These are phyloP conservation scores for Daedaleopsis nitida DNA, from an alignment of 768 basidiomycete genomes.

Conservation along the genomic window DNA sequence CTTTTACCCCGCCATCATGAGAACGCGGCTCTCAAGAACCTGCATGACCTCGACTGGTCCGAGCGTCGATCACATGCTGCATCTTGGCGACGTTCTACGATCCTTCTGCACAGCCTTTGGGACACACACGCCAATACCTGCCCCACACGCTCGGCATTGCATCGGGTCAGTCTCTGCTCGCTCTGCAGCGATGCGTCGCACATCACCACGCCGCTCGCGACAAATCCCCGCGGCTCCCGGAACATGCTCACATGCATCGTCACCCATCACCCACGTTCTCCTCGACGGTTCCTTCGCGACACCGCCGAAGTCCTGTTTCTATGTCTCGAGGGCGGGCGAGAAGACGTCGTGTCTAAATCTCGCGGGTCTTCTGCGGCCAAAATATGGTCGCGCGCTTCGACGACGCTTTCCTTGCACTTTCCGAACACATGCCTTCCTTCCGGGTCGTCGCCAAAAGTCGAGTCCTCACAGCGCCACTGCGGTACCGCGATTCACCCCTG, in stretches of 20 bases:
- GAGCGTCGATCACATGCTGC: not conserved
- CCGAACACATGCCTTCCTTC: no score
- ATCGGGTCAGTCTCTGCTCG: not conserved
- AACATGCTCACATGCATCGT: not conserved
- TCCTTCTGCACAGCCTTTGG: not conserved
- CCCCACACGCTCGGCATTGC: not conserved
- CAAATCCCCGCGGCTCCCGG: not conserved
- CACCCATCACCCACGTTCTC: not conserved
- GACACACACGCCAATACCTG: not conserved
- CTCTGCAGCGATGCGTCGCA: not conserved
- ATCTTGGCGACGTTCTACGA: not conserved
- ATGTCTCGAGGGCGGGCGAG: not conserved
- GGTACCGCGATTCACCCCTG: no score
- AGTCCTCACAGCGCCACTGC: no score
- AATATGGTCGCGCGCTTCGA: not conserved
- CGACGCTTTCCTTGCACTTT: no score
- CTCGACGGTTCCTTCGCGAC: not conserved
- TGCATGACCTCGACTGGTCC: not conserved
- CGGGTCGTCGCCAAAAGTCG: no score
- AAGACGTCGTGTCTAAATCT: not conserved
- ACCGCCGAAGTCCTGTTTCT: not conserved
- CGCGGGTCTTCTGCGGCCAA: slow-evolving; percentile 9
- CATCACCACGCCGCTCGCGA: not conserved
- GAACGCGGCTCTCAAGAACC: no score
- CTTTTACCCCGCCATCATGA: no score